A percentile compares a stretch with the other conserved stretches of the same genome.
phyloP scores from a whole-genome alignment of 2,329 filamentous ascomycete species.

The Madurella fahalii region DNA sequence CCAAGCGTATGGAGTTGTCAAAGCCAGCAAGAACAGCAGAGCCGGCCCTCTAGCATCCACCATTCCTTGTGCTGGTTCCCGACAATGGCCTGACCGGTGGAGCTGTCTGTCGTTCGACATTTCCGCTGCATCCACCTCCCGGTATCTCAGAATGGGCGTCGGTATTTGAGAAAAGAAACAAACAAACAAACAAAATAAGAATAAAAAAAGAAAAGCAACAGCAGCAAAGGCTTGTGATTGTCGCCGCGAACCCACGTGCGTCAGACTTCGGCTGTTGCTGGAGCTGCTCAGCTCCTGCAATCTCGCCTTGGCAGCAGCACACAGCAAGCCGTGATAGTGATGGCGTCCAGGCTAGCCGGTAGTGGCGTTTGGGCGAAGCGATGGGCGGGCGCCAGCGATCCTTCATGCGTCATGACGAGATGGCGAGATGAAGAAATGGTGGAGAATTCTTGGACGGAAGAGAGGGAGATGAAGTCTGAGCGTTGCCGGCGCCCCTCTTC shows the following conservation, averaged over 20 bases:
- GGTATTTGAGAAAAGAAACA: too few relatives aligned
- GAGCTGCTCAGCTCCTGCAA: conserved; percentile 15
- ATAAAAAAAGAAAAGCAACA: conserved; percentile 1
- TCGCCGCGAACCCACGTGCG: conserved; percentile 14
- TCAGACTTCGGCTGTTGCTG: conserved; percentile 17
- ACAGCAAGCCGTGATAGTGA: neutral
- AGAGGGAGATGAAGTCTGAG: conserved; percentile 8
- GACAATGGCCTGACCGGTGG: conserved; percentile 12
- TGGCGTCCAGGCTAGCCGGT: neutral
- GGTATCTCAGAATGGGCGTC: too few relatives aligned
- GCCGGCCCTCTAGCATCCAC: conserved; percentile 3
- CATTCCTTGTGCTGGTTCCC: conserved; percentile 5
- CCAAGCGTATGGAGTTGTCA: neutral
- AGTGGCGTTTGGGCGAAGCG: neutral
- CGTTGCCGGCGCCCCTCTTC: neutral
- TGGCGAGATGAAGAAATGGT: conserved; percentile 7
- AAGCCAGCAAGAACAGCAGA: neutral
- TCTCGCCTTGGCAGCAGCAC: conserved; percentile 14
- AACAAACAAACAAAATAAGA: neutral
- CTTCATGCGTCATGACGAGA: conserved; percentile 18
- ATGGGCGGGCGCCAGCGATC: conserved; percentile 13
- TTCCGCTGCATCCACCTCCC: conserved; percentile 11
- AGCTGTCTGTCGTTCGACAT: conserved; percentile 5
- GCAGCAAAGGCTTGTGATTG: neutral
- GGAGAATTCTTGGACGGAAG: neutral